Evolutionary conservation across 345 rosid species (phyloP).

Genomic region (Salix exigua): DNA sequence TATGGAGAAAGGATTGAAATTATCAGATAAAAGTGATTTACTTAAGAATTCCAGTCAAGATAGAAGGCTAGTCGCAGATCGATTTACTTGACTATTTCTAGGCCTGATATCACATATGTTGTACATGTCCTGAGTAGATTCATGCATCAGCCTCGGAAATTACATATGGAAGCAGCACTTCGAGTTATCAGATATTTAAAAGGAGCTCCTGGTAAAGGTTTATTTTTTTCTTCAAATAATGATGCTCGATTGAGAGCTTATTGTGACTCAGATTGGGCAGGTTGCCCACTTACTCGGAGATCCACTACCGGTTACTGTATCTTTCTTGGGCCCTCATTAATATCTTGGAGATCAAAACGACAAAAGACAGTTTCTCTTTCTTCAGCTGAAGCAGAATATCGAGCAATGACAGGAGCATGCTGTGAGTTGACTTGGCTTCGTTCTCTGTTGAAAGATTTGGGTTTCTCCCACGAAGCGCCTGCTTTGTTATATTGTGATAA

Average conservation of each 20-base stretch:
- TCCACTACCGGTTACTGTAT: background rate
- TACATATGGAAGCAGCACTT: background rate
- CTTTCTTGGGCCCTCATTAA: background rate
- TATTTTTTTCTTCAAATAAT: background rate
- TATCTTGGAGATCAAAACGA: background rate
- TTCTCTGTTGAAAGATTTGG: background rate
- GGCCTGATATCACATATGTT: slow-evolving; percentile 11
- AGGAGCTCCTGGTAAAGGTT: background rate
- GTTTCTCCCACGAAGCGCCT: background rate
- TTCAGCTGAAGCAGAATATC: background rate
- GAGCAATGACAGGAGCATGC: slow-evolving; percentile 11
- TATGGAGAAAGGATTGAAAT: background rate
- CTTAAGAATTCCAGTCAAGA: slow-evolving; percentile 2
- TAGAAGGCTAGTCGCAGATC: background rate
- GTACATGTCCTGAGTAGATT: background rate
- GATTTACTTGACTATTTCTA: slow-evolving; percentile 9
- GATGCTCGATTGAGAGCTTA: background rate
- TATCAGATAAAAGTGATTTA: background rate
- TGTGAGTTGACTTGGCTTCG: slow-evolving; percentile 4
- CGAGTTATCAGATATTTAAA: background rate
- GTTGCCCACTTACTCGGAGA: background rate
- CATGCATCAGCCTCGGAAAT: background rate
- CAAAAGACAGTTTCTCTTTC: background rate
- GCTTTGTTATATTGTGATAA: background rate
- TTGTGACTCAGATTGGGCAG: background rate